These are phyloP conservation scores for Linnemannia zychae DNA, from an alignment of 192 early-diverging fungal genomes.

Conservation along the genomic window DNA sequence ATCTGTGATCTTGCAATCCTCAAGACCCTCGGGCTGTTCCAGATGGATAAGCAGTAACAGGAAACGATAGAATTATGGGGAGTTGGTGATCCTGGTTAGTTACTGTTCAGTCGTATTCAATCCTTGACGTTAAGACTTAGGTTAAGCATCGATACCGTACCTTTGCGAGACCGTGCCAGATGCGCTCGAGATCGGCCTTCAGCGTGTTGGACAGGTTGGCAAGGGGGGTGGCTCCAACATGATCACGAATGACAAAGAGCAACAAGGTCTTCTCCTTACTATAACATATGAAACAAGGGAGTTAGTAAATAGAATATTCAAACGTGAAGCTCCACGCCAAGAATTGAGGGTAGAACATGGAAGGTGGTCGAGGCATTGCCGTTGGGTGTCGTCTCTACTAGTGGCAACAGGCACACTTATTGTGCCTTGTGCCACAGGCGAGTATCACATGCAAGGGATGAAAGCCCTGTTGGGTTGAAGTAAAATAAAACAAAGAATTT, in stretches of 20 bases:
- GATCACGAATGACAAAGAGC: constrained; percentile 97
- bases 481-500: background rate
- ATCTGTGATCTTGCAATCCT: constrained; percentile 80
- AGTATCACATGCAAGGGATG: constrained; percentile 3
- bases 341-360: background rate
- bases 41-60: constrained; percentile 8
- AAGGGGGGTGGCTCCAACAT: constrained; percentile 89
- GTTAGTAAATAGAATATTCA: background rate
- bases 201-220: constrained; percentile 84
- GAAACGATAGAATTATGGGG: background rate
- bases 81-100: background rate
- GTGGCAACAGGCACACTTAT: background rate
- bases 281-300: background rate
- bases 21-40: constrained; percentile 82
- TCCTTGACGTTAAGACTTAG: background rate
- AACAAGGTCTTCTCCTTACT: constrained; percentile 92
- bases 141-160: constrained; percentile 46
- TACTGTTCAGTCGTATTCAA: background rate
- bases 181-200: constrained; percentile 85
- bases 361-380: background rate
- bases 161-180: constrained; percentile 92
- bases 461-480: background rate
- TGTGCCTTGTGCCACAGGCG: background rate
- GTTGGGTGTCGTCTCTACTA: background rate
- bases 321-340: background rate